Conservation (phyloP, 257 asterid species). For the Thymus quinquecostatus region DNA sequence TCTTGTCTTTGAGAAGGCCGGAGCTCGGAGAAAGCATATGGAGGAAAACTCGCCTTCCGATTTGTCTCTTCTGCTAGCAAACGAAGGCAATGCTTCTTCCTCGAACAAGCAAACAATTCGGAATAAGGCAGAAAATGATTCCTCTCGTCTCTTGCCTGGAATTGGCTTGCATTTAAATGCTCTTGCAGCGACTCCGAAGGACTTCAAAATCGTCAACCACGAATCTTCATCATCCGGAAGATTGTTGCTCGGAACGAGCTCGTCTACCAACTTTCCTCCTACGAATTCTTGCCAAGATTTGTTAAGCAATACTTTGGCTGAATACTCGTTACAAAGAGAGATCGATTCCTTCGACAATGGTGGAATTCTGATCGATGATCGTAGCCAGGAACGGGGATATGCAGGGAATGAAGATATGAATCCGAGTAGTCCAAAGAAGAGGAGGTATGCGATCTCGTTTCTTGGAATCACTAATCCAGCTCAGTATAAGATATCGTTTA, state of each 20-base stretch:
- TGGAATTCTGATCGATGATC: conserved; percentile 48
- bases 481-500: background rate
- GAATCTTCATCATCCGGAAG: conserved; percentile 57
- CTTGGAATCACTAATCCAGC: background rate
- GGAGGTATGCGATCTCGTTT: conserved; percentile 37
- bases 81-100: conserved; percentile 41
- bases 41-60: conserved; percentile 48
- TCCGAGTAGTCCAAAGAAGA: conserved; percentile 64
- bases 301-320: conserved; percentile 38
- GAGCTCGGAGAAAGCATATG: conserved; percentile 53
- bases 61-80: conserved; percentile 42
- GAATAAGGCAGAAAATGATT: conserved; percentile 39
- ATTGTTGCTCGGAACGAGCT: conserved; percentile 48
- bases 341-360: conserved; percentile 41
- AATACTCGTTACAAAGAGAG: conserved; percentile 42
- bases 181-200: conserved; percentile 63
- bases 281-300: conserved; percentile 44
- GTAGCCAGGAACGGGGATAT: conserved; percentile 41
- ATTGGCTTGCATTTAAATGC: conserved; percentile 93
- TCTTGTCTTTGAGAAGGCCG: conserved; percentile 69
- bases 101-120: conserved; percentile 41
- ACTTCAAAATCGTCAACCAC: conserved; percentile 47
- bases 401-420: conserved; percentile 48
- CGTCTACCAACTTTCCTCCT: conserved; percentile 41
- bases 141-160: conserved; percentile 55